Base-by-base conservation (phyloP, 192 early-diverging fungal genomes). In the Haplosporangium gracile region DNA sequence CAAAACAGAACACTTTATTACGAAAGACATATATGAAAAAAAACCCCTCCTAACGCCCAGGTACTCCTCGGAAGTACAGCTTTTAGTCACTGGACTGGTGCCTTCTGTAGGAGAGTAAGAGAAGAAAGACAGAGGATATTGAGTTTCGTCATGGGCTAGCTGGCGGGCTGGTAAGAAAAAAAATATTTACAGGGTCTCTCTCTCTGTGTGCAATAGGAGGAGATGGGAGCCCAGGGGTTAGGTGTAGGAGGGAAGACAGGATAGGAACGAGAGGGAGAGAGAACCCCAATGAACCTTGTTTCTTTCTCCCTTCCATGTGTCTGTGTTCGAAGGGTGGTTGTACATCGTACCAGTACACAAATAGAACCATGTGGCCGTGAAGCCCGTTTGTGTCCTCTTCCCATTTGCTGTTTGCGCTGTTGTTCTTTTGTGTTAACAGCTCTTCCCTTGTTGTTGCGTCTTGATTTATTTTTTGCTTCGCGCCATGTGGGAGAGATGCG, bases 211-310 rank as follows among this genome's bases (percentile, higher is more conserved):
- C 13, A 65, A 65, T 51, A 16, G 49, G 49, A 63, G 11, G 60
- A 29, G 60, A 65, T 65, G 60, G 60, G 60, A 65, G 60, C 60
- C 60, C 60, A 65, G 60, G 26, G 11, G 60, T 11, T 11, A 65
- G 9, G 42, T 43, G 9, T 13, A 57, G 24, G 4, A 53, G 51
- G 20, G 20, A 15, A 57, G 53, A n/a, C 24, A 57, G 53, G 24
- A 7, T 10, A 43, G 42, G 5, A 43, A 10, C 42, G 5, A n/a
- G 9, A 60, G 55, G 8, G 9, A 63, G 60, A 13, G 26, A 32
- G 60, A 32, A 65, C 60, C 60, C 60, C 60, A 65, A 32, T 65
- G 60, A 65, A 65, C 60, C 60, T 65, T 65, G 60, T 65, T 65
- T 65, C 13, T 24, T 57, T 10, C 10, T 24, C 32, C 5, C 26